A percentile compares a stretch with the other conserved stretches of the same genome.
phyloP scores from a whole-genome alignment of 306 rosid species.

The Dryas octopetala region DNA sequence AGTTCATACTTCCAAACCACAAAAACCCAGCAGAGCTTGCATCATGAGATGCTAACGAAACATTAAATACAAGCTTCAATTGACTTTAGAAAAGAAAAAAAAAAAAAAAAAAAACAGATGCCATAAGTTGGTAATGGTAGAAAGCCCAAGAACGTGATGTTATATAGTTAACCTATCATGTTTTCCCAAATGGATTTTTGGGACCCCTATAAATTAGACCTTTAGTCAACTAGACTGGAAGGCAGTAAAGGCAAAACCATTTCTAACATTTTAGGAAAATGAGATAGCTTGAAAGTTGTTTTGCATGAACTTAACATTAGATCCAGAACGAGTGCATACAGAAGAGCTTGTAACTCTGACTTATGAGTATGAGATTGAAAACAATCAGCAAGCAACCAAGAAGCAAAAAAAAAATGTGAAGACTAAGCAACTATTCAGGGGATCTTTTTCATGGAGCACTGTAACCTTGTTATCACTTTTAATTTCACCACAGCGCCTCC shows the following conservation, averaged over 20 bases:
- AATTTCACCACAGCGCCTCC: background rate
- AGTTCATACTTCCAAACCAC: background rate
- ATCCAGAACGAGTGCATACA: background rate
- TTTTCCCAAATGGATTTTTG: background rate
- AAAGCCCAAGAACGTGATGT: background rate
- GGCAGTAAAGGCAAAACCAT: background rate
- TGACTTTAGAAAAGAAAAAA: background rate
- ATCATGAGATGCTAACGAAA: background rate
- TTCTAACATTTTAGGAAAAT: background rate
- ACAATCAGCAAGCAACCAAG: background rate
- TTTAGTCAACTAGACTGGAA: background rate
- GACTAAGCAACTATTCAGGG: background rate
- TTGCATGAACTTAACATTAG: background rate
- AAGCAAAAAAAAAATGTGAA: background rate
- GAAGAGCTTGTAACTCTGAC: background rate
- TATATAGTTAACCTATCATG: background rate
- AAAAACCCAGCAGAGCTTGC: background rate
- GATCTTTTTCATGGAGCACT: background rate
- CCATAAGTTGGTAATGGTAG: background rate
- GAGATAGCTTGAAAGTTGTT: background rate
- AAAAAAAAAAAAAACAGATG: background rate
- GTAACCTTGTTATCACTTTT: background rate
- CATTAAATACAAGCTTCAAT: background rate
- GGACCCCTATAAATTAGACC: background rate
- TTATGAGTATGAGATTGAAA: background rate